phyloP scores from a whole-genome alignment of 768 basidiomycete species.

The Phaffia australis region DNA sequence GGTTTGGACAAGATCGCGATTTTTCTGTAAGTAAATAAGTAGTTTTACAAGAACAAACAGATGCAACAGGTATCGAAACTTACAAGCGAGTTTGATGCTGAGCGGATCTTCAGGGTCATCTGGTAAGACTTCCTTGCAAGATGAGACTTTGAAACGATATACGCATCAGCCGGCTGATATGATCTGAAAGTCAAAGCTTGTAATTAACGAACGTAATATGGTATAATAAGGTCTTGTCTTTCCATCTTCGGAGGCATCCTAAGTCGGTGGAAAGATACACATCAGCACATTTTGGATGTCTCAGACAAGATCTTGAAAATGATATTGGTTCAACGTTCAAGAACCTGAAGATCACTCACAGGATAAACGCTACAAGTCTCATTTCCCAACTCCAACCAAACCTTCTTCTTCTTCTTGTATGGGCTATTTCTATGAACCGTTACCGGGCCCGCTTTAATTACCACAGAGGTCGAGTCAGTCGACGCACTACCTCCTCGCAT shows the following conservation, averaged over 20 bases:
- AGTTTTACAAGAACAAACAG: not conserved
- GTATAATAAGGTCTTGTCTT: slow-evolving; percentile 48
- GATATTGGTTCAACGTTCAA: slow-evolving; percentile 30
- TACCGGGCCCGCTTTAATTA: slow-evolving; percentile 18
- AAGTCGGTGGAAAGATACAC: slow-evolving; percentile 35
- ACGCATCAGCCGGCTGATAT: slow-evolving; percentile 38
- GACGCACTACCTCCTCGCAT: not conserved
- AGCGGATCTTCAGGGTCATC: slow-evolving; percentile 45
- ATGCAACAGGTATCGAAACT: not conserved
- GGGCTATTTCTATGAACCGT: slow-evolving; percentile 29
- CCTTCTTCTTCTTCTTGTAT: slow-evolving; percentile 39
- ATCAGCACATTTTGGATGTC: too few species aligned
- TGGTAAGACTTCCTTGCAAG: slow-evolving; percentile 44
- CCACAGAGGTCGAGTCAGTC: not conserved
- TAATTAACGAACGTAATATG: slow-evolving; percentile 43
- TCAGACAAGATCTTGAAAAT: too few species aligned
- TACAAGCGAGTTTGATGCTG: slow-evolving; percentile 36
- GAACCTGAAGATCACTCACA: slow-evolving; percentile 43
- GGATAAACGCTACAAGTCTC: slow-evolving; percentile 38
- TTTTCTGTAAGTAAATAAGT: slow-evolving; percentile 23
- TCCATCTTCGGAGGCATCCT: slow-evolving; percentile 49
- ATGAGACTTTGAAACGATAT: slow-evolving; percentile 41
- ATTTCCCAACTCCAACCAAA: slow-evolving; percentile 54
- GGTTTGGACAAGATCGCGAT: not conserved
- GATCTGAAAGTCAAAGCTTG: slow-evolving; percentile 27